A percentile compares a stretch with the other conserved stretches of the same genome.
Conservation (phyloP, 2,329 filamentous ascomycete genomes). For the Lasiodiplodia citricola region DNA sequence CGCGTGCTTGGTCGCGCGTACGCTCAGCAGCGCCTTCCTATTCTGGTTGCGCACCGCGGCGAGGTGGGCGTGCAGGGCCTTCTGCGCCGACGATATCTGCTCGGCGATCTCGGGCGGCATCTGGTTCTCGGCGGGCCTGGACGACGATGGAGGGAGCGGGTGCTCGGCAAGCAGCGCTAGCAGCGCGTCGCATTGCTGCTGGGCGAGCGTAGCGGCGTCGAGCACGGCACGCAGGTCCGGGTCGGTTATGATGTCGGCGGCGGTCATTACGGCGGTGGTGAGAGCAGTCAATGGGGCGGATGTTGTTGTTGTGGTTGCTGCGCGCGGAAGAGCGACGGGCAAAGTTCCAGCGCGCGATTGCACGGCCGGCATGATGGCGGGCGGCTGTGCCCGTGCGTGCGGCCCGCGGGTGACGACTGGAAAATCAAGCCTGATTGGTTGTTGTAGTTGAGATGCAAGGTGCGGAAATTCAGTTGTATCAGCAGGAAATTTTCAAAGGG, state of each 20-base stretch:
- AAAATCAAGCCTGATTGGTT: neutral
- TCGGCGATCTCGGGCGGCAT: slow-evolving; percentile 58
- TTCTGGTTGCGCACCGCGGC: slow-evolving; percentile 71
- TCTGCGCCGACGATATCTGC: slow-evolving; percentile 76
- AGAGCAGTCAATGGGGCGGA: neutral
- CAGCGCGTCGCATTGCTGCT: slow-evolving; percentile 69
- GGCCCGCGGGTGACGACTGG: neutral
- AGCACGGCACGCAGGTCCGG: slow-evolving; percentile 71
- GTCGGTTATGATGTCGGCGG: slow-evolving; percentile 62
- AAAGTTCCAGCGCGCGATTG: neutral
- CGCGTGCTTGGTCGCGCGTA: slow-evolving; percentile 82
- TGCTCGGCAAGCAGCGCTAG: slow-evolving; percentile 62
- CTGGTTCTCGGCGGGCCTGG: slow-evolving; percentile 35
- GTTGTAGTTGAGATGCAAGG: neutral
- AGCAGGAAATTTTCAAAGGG: neutral
- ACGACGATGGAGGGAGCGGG: slow-evolving; percentile 36
- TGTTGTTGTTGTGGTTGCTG: neutral
- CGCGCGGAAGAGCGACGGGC: neutral
- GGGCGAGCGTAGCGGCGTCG: slow-evolving; percentile 73
- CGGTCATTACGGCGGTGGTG: slow-evolving; percentile 17
- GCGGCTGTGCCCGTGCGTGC: slow-evolving; percentile 1
- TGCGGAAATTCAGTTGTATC: neutral
- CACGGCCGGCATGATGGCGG: slow-evolving; percentile 15
- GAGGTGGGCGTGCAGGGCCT: slow-evolving; percentile 74
- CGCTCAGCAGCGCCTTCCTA: slow-evolving; percentile 77